A percentile compares a stretch with the other conserved stretches of the same genome.
Conservation (phyloP, 805 yeast genomes). For the Maudiozyma barnettii region DNA sequence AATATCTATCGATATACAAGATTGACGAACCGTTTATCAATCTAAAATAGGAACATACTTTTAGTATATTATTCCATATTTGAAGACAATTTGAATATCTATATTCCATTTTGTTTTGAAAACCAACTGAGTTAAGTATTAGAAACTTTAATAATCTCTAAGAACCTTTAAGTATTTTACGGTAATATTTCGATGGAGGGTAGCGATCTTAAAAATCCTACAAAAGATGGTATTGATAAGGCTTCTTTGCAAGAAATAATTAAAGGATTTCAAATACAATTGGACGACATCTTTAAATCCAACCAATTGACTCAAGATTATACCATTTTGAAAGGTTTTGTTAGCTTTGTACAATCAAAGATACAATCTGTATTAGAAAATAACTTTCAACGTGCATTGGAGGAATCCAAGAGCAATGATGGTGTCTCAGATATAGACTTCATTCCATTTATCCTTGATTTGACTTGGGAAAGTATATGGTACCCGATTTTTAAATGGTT, state of each 20-base stretch:
- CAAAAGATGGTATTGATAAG: no score
- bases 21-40: not conserved
- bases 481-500: constrained; percentile 55
- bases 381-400: constrained; percentile 5
- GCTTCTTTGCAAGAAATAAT: constrained; percentile 10
- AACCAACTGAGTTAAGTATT: no score
- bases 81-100: no score
- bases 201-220: no score
- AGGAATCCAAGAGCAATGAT: constrained; percentile 10
- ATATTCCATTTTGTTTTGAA: no score
- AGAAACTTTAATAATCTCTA: no score
- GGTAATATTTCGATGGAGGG: no score
- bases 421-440: constrained; percentile 7
- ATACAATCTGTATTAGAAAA: constrained; percentile 11
- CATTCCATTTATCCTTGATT: constrained; percentile 33
- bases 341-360: constrained; percentile 24
- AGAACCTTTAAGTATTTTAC: no score
- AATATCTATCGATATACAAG: not conserved
- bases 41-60: no score
- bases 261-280: constrained; percentile 14
- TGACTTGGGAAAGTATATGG: constrained; percentile 52
- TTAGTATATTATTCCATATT: no score
- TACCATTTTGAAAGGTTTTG: constrained; percentile 20
- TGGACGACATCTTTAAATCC: constrained; percentile 17
- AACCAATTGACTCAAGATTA: constrained; percentile 22